Evolutionary conservation across 2,329 filamentous ascomycete species (phyloP), one percentile per base, ranked within the genome.

Genomic region (Emergomyces pasteurianus): DNA sequence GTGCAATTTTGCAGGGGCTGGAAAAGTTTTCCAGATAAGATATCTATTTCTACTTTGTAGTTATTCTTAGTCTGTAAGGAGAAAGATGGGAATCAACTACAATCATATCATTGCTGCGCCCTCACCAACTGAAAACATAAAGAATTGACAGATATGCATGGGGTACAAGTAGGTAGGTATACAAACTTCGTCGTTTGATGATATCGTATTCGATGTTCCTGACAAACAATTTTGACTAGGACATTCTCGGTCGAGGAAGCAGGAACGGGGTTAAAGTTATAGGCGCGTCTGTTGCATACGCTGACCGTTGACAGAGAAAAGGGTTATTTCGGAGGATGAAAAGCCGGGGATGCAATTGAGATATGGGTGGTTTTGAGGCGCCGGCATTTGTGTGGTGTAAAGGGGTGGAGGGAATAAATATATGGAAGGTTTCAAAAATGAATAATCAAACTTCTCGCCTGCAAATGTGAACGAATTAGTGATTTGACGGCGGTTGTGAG

Each of bases 401-500:
- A 2, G 23, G 46, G 23, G 10, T 5, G 23, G 50, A 16, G 28
- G 18, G 50, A 53, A 53, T 21, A 21, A 21, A 7, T 40, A 23
- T 21, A 26, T 6, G 14, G n/a, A 3, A 18, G 2, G 46, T n/a
- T 34, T 43, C 21, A 56, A 53, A 14, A 23, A 18, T n/a, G 49
- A 23, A 28, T 16, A n/a, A 60, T 55, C 47, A 60, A 56, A 60
- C 58, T 16, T 60, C 58, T 26, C 47, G 47, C 58, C 58, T 60
- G 23, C n/a, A 53, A 12, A 38, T 2, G 10, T 43, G 31, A 55
- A 38, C 8, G n/a, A 55, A 57, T 57, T 57, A 57, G 38, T 8
- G 26, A 6, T 10, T 23, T 3, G 9, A 2, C 10, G 12, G 10
- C 46, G 46, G 23, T 23, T 26, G 23, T 26, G 14, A 23, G 46